Evolutionary conservation across 805 yeast species (phyloP).

Genomic region (Hanseniaspora thailandica): DNA sequence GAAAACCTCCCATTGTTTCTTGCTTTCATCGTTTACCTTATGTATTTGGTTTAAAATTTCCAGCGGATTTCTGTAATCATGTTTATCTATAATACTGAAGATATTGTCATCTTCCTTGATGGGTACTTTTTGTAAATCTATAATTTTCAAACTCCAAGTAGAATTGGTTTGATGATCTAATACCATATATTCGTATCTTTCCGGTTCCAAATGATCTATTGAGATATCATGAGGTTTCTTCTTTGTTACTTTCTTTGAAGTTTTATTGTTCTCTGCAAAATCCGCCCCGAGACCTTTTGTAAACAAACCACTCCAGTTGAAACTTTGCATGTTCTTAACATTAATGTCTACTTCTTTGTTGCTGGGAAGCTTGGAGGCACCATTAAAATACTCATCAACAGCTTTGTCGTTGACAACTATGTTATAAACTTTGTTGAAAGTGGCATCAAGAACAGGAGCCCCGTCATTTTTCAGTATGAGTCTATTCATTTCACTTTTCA

Average conservation of each 20-base stretch:
- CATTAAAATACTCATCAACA: not conserved
- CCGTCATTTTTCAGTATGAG: conserved; percentile 11
- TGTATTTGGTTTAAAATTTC: conserved; percentile 2
- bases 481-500: conserved; percentile 5
- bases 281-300: too few relatives aligned
- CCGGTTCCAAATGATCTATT: conserved; percentile 5
- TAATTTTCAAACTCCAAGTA: conserved; percentile 5
- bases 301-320: conserved; percentile 6
- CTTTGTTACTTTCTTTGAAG: not conserved
- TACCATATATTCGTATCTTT: conserved; percentile 13
- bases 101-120: not conserved
- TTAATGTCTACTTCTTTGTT: not conserved
- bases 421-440: conserved; percentile 1
- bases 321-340: not conserved
- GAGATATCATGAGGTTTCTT: too few relatives aligned
- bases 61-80: conserved; percentile 11
- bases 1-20: not conserved
- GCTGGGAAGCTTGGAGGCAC: not conserved
- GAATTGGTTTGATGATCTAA: conserved; percentile 6
- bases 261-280: not conserved
- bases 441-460: conserved; percentile 3
- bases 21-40: not conserved
- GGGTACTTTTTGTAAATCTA: conserved; percentile 2
- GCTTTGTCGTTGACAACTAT: not conserved
- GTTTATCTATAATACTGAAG: conserved; percentile 5